A percentile compares a stretch with the other conserved stretches of the same genome.
Evolutionary conservation across 179 eudicot genomes (phyloP).

Genomic region (Actinidia arguta): DNA sequence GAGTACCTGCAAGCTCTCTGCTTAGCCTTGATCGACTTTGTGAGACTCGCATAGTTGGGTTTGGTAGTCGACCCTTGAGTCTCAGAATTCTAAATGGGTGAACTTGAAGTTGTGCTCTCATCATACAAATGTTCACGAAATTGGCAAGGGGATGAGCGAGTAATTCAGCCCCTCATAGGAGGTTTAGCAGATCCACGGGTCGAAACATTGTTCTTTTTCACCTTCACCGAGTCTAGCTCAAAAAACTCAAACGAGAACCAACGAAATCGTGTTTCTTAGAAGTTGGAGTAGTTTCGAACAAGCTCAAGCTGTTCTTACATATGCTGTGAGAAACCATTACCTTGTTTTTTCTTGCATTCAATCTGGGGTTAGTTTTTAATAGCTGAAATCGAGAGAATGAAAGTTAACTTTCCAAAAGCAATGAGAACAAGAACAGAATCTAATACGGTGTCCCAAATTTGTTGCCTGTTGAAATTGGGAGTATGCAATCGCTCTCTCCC

Average conservation of each 20-base stretch:
- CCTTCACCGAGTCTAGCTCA: constrained; percentile 34
- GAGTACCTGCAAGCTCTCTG: constrained; percentile 34
- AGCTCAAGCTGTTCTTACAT: constrained; percentile 43
- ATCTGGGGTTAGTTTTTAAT: constrained; percentile 42
- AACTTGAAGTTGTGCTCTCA: constrained; percentile 64
- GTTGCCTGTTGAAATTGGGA: constrained; percentile 67
- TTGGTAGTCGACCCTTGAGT: constrained; percentile 44
- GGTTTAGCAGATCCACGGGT: constrained; percentile 47
- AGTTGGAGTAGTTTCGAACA: constrained; percentile 42
- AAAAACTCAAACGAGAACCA: constrained; percentile 36
- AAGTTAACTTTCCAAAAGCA: neutral
- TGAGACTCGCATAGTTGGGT: constrained; percentile 80
- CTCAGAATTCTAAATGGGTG: constrained; percentile 56
- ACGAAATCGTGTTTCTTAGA: constrained; percentile 27
- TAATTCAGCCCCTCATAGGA: constrained; percentile 32
- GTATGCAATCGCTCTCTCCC: constrained; percentile 85
- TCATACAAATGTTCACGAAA: constrained; percentile 42
- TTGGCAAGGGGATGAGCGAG: constrained; percentile 50
- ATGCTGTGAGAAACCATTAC: constrained; percentile 27
- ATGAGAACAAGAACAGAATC: neutral
- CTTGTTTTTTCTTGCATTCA: constrained; percentile 46
- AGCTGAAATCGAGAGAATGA: constrained; percentile 42
- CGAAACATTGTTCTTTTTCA: constrained; percentile 40
- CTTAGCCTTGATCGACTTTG: constrained; percentile 85
- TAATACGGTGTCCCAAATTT: neutral